Evolutionary conservation across 2,329 filamentous ascomycete genomes (phyloP), one percentile per base, ranked within the genome.

Genomic region (Elsinoe batatas): DNA sequence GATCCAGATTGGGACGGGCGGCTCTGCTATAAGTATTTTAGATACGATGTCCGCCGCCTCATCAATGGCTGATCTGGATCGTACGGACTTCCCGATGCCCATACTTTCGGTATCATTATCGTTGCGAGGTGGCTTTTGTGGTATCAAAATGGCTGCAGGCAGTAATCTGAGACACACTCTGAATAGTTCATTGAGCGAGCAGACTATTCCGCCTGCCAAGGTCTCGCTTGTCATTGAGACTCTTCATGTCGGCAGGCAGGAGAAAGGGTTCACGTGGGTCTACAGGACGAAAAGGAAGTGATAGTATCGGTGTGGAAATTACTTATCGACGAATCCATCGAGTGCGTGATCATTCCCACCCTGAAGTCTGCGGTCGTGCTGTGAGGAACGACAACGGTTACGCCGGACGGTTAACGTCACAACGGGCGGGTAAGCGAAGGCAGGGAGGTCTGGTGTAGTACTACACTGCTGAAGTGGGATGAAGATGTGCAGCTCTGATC

Each of bases 381-480:
- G 33, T 18, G 37, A 37, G 47, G 47, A 51, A 51, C 47, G 32
- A 51, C 33, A 51, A 51, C 32, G 26, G 46, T 36, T 37, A 15
- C 26, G 32, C 33, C 35, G 11, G 17, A 15, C 32, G 47, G 15
- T 18, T 38, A 20, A 38, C 18, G 47, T 38, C 47, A 13, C 11
- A 51, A 51, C 47, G 47, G 47, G 12, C 7, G 3, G 13, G 11
- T 15, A 33, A 33, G 44, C 30, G 26, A 49, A 49, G 44, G 26
- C 13, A 49, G 26, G 26, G 32, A 47, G 44, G 32, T 26, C 11
- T 17, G 44, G 22, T 47, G 22, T 22, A 22, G 22, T 22, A 22
- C 22, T 22, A 22, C 22, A 22, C 22, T 22, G 22, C 22, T 22
- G 22, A 22, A 22, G 22, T 5, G 43, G 38, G 38, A 42, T 42